phyloP scores from a whole-genome alignment of 2,329 filamentous ascomycete genomes.

The Aspergillus thermomutatus region DNA sequence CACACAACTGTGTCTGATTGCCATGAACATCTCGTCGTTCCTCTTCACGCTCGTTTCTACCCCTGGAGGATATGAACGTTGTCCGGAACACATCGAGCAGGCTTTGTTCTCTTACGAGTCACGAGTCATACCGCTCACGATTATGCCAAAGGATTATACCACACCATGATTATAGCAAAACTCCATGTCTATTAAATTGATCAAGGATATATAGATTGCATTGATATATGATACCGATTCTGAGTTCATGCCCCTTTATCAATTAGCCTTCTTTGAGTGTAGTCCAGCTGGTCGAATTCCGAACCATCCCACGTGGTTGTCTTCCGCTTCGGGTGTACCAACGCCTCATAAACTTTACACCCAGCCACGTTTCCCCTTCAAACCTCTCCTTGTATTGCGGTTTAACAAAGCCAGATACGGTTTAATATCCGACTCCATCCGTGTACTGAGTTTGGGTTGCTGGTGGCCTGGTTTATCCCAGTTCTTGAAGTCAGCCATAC shows the following conservation, averaged over 20 bases:
- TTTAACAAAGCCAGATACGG: no score
- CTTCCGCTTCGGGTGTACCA: no score
- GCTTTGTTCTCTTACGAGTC: background rate
- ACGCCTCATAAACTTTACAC: background rate
- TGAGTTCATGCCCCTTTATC: background rate
- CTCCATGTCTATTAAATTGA: background rate
- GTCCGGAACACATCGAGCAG: background rate
- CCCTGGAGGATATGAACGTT: background rate
- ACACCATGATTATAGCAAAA: background rate
- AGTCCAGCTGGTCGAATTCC: no score
- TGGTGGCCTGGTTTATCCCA: background rate
- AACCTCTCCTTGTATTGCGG: no score
- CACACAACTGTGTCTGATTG: background rate
- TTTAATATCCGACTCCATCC: no score
- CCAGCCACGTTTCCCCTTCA: background rate
- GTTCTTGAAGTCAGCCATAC: no score
- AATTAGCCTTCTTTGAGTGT: background rate
- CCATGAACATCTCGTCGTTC: background rate
- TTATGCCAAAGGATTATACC: background rate
- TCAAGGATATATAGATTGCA: background rate
- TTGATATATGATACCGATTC: background rate
- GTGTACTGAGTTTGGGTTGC: background rate
- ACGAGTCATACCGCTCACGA: background rate
- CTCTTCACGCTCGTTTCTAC: background rate
- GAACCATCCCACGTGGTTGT: background rate